Percentiles rank a stretch among this genome's conserved stretches.
phyloP scores from a whole-genome alignment of 305 asterid genomes.

The Withania somnifera region DNA sequence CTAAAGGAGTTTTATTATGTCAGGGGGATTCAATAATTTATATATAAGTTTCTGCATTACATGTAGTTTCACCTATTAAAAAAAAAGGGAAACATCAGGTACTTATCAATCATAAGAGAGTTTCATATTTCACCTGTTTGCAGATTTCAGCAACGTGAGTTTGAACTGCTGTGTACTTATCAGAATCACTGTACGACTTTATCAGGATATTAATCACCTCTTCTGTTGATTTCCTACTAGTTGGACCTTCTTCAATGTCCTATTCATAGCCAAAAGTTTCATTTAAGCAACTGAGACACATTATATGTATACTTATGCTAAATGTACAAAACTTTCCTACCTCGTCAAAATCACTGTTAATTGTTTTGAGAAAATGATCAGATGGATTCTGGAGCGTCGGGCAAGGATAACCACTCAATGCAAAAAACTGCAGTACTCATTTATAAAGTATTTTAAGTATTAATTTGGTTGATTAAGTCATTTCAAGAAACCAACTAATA shows the following conservation, averaged over 20 bases:
- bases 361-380: conserved; percentile 53
- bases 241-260: conserved; percentile 43
- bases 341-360: conserved; percentile 52
- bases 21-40: neutral
- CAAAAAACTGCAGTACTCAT: conserved; percentile 33
- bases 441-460: neutral
- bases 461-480: neutral
- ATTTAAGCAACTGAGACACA: neutral
- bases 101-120: too few species aligned
- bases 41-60: neutral
- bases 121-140: conserved; percentile 8
- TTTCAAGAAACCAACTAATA: neutral
- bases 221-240: conserved; percentile 16
- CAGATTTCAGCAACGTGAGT: conserved; percentile 28
- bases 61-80: neutral
- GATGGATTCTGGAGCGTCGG: conserved; percentile 46
- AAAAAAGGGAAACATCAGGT: too few species aligned
- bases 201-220: conserved; percentile 33
- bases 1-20: too few species aligned
- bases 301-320: neutral
- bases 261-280: neutral
- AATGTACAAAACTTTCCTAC: conserved; percentile 5
- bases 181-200: conserved; percentile 29
- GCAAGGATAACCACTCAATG: conserved; percentile 41
- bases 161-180: conserved; percentile 22